Conservation (phyloP, 371 early-diverging fungal genomes). For the Parasitella parasitica region DNA sequence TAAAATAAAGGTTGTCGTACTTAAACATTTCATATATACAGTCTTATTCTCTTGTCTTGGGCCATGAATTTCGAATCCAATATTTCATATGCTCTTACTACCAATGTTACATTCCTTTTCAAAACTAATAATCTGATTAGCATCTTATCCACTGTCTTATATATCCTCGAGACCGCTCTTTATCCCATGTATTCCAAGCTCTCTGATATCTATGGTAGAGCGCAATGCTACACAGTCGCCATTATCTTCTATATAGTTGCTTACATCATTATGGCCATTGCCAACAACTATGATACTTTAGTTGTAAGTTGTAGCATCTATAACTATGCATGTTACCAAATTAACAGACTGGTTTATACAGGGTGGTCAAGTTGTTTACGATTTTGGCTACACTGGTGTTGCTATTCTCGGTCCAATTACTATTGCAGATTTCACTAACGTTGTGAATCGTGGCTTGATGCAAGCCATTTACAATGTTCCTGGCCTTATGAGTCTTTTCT, state of each 20-base stretch:
- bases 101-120: slow-evolving; percentile 11
- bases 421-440: slow-evolving; percentile 39
- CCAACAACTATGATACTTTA: slow-evolving; percentile 14
- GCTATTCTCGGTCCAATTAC: slow-evolving; percentile 33
- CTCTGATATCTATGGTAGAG: slow-evolving; percentile 31
- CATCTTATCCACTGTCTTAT: slow-evolving; percentile 16
- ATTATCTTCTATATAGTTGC: slow-evolving; percentile 25
- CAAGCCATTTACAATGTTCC: slow-evolving; percentile 37
- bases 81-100: slow-evolving; percentile 11
- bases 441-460: slow-evolving; percentile 35
- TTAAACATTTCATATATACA: slow-evolving; percentile 4
- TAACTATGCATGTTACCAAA: not conserved
- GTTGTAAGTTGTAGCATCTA: slow-evolving; percentile 3
- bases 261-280: slow-evolving; percentile 17
- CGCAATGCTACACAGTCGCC: slow-evolving; percentile 20
- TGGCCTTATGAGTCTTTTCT: slow-evolving; percentile 26
- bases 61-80: slow-evolving; percentile 27
- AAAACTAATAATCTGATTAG: slow-evolving; percentile 10
- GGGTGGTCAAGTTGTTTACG: slow-evolving; percentile 39
- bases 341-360: too few relatives aligned
- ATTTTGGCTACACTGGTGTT: slow-evolving; percentile 37
- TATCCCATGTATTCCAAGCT: slow-evolving; percentile 32
- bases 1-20: not conserved
- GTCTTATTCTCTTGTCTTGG: slow-evolving; percentile 26
- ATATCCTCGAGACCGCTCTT: slow-evolving; percentile 26